Base-by-base conservation (phyloP, 2,329 filamentous ascomycete species). In the Phyllosticta capitalensis region DNA sequence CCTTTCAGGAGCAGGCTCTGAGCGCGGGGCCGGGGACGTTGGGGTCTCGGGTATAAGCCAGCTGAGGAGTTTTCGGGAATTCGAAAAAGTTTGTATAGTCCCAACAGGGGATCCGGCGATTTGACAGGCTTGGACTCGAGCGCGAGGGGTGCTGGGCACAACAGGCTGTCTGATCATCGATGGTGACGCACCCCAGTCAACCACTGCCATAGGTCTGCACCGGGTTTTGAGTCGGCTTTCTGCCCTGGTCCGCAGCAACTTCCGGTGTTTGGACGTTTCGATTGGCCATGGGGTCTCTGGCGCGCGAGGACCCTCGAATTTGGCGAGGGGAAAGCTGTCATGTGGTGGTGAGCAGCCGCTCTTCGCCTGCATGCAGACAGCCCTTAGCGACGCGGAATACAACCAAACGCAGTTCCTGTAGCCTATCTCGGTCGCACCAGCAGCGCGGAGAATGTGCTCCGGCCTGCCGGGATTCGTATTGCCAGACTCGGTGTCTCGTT, bases 301-400 rank as follows among this genome's bases (percentile, higher is more conserved):
- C 38, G 38, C n/a, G 38, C 38, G 14, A 45, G 38, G 38, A 45
- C 38, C 38, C 17, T 45, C 38, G 17, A 38, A 17, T 45, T n/a
- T 45, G 38, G 38, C 38, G 38, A 45, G 52, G 30, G 48, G 52
- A 52, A 50, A 55, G 58, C 53, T 55, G 58, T 59, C 58, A 59
- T 59, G 58, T 59, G 58, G 58, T 53, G 48, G 58, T 49, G 38
- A 59, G 58, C 51, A 53, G 58, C 28, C 54, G 53, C 53, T 59
- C 56, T 38, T 50, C 38, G 51, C 33, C 58, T 59, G 58, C 58
- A 59, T 55, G 33, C 53, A 53, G 58, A 52, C 49, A 19, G 58
- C 38, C 58, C 50, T 59, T 55, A 59, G 52, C 58, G 58, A 59
- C 51, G 58, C 53, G 45, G 58, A 48, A 38, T 53, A 55, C 30